phyloP scores from a whole-genome alignment of 2,329 filamentous ascomycete species.

The Cladophialophora psammophila region DNA sequence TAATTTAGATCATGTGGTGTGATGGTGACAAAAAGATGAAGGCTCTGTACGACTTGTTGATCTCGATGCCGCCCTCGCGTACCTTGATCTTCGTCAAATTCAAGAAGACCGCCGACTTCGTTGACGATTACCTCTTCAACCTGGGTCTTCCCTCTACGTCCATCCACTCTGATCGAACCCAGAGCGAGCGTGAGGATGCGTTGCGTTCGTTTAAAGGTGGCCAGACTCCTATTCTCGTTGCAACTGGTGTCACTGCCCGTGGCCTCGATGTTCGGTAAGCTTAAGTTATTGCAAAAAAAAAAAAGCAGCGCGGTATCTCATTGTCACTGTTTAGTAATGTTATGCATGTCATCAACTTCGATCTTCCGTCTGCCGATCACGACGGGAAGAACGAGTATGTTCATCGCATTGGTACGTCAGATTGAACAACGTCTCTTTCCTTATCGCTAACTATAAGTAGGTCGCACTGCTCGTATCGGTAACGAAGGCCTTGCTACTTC shows the following conservation, averaged over 20 bases:
- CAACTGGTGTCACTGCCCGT: conserved; percentile 85
- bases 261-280: conserved; percentile 63
- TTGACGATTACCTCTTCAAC: conserved; percentile 90
- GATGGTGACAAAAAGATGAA: conserved; percentile 72
- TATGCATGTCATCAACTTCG: conserved; percentile 91
- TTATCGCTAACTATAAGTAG: conserved; percentile 50
- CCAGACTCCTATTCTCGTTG: conserved; percentile 77
- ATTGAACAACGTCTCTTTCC: neutral
- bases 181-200: conserved; percentile 89
- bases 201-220: conserved; percentile 84
- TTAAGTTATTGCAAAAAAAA: neutral
- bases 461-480: conserved; percentile 92
- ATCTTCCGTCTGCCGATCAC: conserved; percentile 75
- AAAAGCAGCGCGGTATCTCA: neutral
- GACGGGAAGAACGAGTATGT: conserved; percentile 95
- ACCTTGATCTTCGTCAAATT: conserved; percentile 91
- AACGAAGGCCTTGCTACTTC: conserved; percentile 85
- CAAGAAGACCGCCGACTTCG: conserved; percentile 76
- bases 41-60: conserved; percentile 74
- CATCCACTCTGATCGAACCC: conserved; percentile 85
- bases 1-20: conserved; percentile 66
- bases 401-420: conserved; percentile 82
- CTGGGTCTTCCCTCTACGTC: conserved; percentile 80
- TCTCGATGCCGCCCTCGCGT: conserved; percentile 72
- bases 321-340: conserved; percentile 77